Evolutionary conservation across 306 rosid species (phyloP).

Genomic region (Vigna radiata): DNA sequence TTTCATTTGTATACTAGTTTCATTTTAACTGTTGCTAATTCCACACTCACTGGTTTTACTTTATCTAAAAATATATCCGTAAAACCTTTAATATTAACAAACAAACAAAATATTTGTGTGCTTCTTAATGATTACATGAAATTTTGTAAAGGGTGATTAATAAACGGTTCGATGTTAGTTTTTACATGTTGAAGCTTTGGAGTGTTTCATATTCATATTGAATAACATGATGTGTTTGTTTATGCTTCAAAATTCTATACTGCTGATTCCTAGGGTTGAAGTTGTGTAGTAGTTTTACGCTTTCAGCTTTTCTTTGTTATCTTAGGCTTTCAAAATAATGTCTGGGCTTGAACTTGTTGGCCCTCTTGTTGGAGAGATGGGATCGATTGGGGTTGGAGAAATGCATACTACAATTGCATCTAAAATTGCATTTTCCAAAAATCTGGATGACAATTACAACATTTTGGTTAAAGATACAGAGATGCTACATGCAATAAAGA

Average conservation of each 20-base stretch:
- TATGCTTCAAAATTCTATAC: not conserved
- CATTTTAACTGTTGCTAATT: not conserved
- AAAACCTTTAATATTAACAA: no score
- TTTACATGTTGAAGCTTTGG: not conserved
- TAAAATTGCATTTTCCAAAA: constrained; percentile 18
- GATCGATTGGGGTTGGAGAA: not conserved
- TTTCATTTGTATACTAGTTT: not conserved
- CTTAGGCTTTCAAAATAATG: constrained; percentile 20
- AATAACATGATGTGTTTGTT: not conserved
- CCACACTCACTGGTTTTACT: not conserved
- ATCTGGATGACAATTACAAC: not conserved
- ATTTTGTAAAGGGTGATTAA: not conserved
- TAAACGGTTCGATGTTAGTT: not conserved
- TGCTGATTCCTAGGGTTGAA: not conserved
- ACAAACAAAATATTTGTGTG: not conserved
- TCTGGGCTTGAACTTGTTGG: constrained; percentile 1
- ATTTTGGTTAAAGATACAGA: not conserved
- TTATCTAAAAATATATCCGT: not conserved
- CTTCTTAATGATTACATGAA: not conserved
- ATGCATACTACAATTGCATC: not conserved
- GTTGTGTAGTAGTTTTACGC: no score
- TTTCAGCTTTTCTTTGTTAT: not conserved
- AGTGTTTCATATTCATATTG: not conserved
- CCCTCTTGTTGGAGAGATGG: not conserved
- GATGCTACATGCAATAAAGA: constrained; percentile 24